These are phyloP conservation scores for Blastobotrys arbuscula DNA, from an alignment of 1,139 yeast species.

Conservation along the genomic window DNA sequence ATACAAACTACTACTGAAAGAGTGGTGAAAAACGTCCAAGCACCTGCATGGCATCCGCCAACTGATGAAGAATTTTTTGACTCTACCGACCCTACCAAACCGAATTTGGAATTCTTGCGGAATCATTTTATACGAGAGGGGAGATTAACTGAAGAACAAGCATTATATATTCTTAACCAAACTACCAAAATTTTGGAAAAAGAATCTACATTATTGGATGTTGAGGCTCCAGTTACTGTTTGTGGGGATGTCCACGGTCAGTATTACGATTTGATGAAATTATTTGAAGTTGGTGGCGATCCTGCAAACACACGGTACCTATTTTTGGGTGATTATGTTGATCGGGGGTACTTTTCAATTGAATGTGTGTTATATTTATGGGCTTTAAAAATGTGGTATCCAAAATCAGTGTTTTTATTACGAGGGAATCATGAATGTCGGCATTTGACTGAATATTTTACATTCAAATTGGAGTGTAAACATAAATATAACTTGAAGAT, in stretches of 20 bases:
- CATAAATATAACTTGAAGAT: conserved; percentile 69
- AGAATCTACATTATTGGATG: conserved; percentile 75
- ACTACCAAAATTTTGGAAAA: conserved; percentile 62
- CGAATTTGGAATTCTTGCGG: conserved; percentile 64
- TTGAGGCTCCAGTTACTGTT: conserved; percentile 91
- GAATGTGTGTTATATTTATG: conserved; percentile 82
- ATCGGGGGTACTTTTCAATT: conserved; percentile 86
- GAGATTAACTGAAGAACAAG: conserved; percentile 66
- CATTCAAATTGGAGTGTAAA: conserved; percentile 85
- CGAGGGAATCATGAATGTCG: conserved; percentile 96
- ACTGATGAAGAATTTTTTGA: conserved; percentile 69
- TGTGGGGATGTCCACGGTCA: conserved; percentile 98
- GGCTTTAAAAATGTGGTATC: conserved; percentile 74
- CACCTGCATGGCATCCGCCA: conserved; percentile 67
- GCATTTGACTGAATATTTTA: conserved; percentile 89
- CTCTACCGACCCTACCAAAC: conserved; percentile 38
- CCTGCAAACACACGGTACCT: conserved; percentile 72
- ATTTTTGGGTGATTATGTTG: conserved; percentile 94
- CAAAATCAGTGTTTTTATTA: conserved; percentile 70
- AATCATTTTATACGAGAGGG: conserved; percentile 81
- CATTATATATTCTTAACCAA: conserved; percentile 55
- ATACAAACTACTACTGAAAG: conserved; percentile 62
- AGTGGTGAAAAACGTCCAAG: conserved; percentile 55
- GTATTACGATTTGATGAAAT: conserved; percentile 80
- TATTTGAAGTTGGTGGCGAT: conserved; percentile 92